These are phyloP conservation scores for Nannochloropsis oceanica DNA, from an alignment of 108 stramenopile genomes.

Conservation along the genomic window DNA sequence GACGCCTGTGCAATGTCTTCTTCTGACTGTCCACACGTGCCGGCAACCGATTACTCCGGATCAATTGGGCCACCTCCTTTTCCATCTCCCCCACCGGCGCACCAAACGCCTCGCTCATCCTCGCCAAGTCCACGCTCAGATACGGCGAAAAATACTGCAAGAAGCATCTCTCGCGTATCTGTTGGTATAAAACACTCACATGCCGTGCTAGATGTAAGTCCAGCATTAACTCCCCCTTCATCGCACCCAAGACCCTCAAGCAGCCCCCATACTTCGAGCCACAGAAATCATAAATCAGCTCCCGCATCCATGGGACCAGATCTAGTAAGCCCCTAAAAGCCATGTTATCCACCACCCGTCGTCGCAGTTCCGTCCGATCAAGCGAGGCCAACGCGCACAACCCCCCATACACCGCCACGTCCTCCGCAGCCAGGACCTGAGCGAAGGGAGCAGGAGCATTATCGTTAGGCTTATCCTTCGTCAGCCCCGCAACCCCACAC, in stretches of 20 bases:
- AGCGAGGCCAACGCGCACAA: constrained; percentile 27
- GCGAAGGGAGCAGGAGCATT: background rate
- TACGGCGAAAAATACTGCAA: constrained; percentile 28
- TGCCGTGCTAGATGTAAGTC: constrained; percentile 17
- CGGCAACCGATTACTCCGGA: constrained; percentile 2
- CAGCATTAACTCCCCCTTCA: constrained; percentile 10
- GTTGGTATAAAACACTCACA: constrained; percentile 4
- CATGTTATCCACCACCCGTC: constrained; percentile 5
- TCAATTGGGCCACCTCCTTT: constrained; percentile 9
- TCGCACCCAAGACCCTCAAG: background rate
- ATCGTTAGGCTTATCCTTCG: background rate
- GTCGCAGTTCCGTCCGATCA: constrained; percentile 5
- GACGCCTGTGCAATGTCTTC: constrained; percentile 7
- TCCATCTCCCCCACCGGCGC: constrained; percentile 5
- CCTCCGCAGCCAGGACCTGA: constrained; percentile 15
- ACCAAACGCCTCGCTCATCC: constrained; percentile 12
- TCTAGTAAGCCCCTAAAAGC: constrained; percentile 20
- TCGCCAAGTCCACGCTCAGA: constrained; percentile 6
- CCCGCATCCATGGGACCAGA: constrained; percentile 24
- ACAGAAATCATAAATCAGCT: constrained; percentile 23
- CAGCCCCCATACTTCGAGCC: constrained; percentile 10
- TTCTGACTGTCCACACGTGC: constrained; percentile 19
- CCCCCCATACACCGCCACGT: constrained; percentile 17
- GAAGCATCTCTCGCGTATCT: constrained; percentile 15
- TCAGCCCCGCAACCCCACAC: constrained; percentile 2